phyloP scores from a whole-genome alignment of 305 asterid species.

The Fraxinus sp. region DNA sequence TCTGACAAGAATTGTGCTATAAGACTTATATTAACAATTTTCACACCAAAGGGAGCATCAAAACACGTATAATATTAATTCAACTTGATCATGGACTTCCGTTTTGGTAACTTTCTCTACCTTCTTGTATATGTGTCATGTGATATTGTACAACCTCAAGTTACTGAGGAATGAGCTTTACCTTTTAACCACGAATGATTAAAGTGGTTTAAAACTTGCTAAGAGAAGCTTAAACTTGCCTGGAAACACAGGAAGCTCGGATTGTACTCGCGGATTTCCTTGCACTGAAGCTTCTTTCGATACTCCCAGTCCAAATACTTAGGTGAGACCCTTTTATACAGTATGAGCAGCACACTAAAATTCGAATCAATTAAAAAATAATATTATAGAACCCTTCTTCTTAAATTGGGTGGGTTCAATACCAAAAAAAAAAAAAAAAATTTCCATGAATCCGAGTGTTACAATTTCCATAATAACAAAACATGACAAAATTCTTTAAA shows the following conservation, averaged over 20 bases:
- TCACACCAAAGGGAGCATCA: background rate
- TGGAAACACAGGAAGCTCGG: conserved; percentile 74
- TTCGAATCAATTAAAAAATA: background rate
- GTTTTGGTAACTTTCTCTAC: background rate
- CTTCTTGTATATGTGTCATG: background rate
- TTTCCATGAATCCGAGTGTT: background rate
- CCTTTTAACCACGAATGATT: conserved; percentile 1
- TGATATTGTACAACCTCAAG: background rate
- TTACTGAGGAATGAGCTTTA: conserved; percentile 1
- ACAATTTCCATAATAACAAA: background rate
- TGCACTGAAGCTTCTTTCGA: conserved; percentile 52
- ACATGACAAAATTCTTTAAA: background rate
- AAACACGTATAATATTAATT: background rate
- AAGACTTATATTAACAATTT: background rate
- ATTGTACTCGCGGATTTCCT: conserved; percentile 60
- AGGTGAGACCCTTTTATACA: conserved; percentile 49
- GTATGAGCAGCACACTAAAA: conserved; percentile 9
- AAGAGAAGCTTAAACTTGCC: conserved; percentile 39
- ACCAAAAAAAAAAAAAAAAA: background rate
- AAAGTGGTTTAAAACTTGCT: background rate
- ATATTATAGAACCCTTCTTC: background rate
- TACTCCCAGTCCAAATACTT: conserved; percentile 65
- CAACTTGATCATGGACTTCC: background rate
- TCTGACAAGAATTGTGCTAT: background rate
- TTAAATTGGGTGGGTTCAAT: background rate